Evolutionary conservation across 306 rosid genomes (phyloP), one percentile per base, ranked within the genome.

Genomic region (Glycyrrhiza uralensis): DNA sequence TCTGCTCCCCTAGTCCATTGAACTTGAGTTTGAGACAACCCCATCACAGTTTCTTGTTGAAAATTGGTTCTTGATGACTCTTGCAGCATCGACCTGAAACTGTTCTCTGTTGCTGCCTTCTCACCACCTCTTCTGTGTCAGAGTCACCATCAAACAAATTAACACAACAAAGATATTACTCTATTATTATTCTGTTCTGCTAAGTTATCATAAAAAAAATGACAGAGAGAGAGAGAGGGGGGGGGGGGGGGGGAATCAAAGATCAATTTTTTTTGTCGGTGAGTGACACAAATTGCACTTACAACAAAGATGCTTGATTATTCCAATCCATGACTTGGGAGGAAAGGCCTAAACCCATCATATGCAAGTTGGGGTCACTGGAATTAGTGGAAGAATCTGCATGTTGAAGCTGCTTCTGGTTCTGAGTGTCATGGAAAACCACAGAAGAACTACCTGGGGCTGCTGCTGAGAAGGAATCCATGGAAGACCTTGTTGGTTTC

Each of bases 291-390:
- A 7, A 61, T 9, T 68, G 61, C 52, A 82, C 96, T 87, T 87
- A 93, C 98, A 91, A 76, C 46, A 91, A 82, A 35, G 94, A 62
- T 22, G 81, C 69, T 75, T 89, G 98, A 80, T 91, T 86, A 80
- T 91, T 86, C 98, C 98, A 94, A 76, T 91, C 96, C 69, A 89
- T 56, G 23, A 95, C 4, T 59, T 82, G 98, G 12, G 95, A 85
- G 2, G 92, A 85, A 35, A 94, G 98, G 69, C 97, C 97, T 54
- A 91, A 80, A 69, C 83, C 97, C 96, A 90, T 93, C 87, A 90
- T 83, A 9, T 89, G 97, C 75, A 90, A 71, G 85, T 70, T 86
- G 74, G 92, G 90, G 66, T 92, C 88, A 18, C 39, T 61, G 41
- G 78, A 77, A n/a, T n/a, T n/a, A 70, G 62, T 51, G 4, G 76